A percentile compares a stretch with the other conserved stretches of the same genome.
Evolutionary conservation across 1,284 basidiomycete genomes (phyloP).

Genomic region (Austropuccinia psidii): DNA sequence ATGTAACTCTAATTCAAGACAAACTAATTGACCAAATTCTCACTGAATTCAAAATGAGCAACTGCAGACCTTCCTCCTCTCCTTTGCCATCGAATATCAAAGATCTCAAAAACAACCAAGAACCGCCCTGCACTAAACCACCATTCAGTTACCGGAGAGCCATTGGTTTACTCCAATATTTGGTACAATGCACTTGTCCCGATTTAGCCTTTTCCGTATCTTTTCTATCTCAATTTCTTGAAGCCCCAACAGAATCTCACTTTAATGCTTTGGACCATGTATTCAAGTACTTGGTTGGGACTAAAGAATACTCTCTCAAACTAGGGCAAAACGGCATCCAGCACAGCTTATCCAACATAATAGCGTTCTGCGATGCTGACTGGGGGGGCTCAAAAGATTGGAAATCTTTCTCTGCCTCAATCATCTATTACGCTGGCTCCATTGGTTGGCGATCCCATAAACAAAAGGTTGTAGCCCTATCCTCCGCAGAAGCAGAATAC

Average conservation of each 20-base stretch:
- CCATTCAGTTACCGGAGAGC: not conserved
- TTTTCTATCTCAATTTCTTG: not conserved
- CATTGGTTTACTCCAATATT: not conserved
- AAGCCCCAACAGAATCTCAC: not conserved
- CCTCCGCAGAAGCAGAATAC: not conserved
- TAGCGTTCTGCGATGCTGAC: not conserved
- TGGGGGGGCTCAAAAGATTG: not conserved
- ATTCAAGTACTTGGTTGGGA: not conserved
- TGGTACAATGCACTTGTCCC: slow-evolving; percentile 16
- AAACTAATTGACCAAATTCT: not conserved
- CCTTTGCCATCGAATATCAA: not conserved
- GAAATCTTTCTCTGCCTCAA: not conserved
- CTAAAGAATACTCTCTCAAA: not conserved
- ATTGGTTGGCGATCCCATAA: not conserved
- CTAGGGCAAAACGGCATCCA: slow-evolving; percentile 5
- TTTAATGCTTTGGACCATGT: not conserved
- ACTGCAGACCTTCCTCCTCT: not conserved
- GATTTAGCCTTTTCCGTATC: not conserved
- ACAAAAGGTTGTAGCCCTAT: not conserved
- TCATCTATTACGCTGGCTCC: not conserved
- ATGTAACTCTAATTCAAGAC: not conserved
- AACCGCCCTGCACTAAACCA: too few species aligned
- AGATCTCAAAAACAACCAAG: not conserved
- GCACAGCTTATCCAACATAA: not conserved
- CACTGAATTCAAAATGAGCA: not conserved